Evolutionary conservation across 2,329 filamentous ascomycete genomes (phyloP), one percentile per base, ranked within the genome.

Genomic region (Ophiostoma himal-ulmi): DNA sequence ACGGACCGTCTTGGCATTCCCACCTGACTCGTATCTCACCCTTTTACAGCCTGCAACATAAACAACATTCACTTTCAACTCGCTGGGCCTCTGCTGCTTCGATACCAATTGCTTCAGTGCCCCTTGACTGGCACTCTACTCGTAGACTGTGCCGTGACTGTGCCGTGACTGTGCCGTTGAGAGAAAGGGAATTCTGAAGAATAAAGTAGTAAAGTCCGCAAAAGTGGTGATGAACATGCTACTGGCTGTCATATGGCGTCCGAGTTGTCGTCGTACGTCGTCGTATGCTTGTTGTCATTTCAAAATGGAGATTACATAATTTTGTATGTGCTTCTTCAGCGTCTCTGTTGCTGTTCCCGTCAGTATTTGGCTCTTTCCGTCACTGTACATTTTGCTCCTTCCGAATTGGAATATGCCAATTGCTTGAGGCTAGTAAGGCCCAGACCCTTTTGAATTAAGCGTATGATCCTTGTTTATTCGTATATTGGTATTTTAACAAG

Each of bases 1-100:
- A 67, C 67, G 44, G 67, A 66, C 70, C 70, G 70, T 68, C 70
- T 70, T 70, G 70, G 67, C 67, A 66, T 54, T 34, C 7, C 41
- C 54, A 70, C 57, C 34, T 34, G 14, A 26, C 60, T 68, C 70
- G 70, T 70, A 66, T 70, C 17, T 62, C 20, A 11, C 44, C 44
- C 44, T 54, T 22, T 54, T n/a, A 54, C 5, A 22, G n/a, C 44
- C 44, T 48, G 44, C 20, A n/a, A 48, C 17, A 39, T 3, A 10
- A 39, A 13, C 37, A 39, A 13, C 11, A 39, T 39, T 39, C 37
- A 39, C 37, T 10, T 39, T 39, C 5, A 3, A 39, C 11, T 13
- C 37, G 11, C 37, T 39, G 37, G 10, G 8, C 37, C 37, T 13
- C 5, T 39, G 37, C 37, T 39, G 37, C 37, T 39, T 0, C 3